Base-by-base conservation (phyloP, 2,329 filamentous ascomycete genomes). In the Ceratocystis smalleyi region DNA sequence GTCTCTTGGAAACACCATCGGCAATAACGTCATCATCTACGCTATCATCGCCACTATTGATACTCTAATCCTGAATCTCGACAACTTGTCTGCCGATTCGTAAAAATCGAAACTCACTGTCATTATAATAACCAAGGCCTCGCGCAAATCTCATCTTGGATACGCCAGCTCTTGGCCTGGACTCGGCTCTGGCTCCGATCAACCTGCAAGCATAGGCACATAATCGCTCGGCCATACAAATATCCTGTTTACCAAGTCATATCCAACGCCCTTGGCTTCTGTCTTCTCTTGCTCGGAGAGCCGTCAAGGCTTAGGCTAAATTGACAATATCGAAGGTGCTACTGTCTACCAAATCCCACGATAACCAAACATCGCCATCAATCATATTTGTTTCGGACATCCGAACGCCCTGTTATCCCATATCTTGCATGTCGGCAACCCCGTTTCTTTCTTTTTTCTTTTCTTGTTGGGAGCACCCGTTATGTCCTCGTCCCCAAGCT, bases 401-500 rank as follows among this genome's bases (percentile, higher is more conserved):
- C 49, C 60, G 60, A 62, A 27, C 60, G 15, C 43, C n/a, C 24
- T 47, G 3, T 1, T 47, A 47, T 32, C 27, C 47, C 22, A 24
- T 30, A 19, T 49, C 35, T n/a, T 43, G n/a, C 60, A n/a, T 22
- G 45, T 22, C n/a, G 17, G 45, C n/a, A 47, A 3, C 3, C 8
- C 7, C 45, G 30, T 27, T 24, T 54, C 12, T 22, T 15, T 15
- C 49, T 54, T 54, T 8, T 8, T n/a, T 24, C 10, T 27, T 15
- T 12, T 30, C 49, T 22, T 24, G 19, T 15, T 22, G 47, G 47
- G 7, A 15, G 24, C 24, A 2, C 65, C 64, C 64, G 64, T 65
- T 22, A 54, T 66, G 6, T 67, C 51, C 22, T 66, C 57, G 45
- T 35, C 15, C 12, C 57, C 6, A 47, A 64, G 5, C n/a, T 61